These are phyloP conservation scores for Leishmania gerbilli DNA, from an alignment of 208 protist genomes.

Conservation along the genomic window DNA sequence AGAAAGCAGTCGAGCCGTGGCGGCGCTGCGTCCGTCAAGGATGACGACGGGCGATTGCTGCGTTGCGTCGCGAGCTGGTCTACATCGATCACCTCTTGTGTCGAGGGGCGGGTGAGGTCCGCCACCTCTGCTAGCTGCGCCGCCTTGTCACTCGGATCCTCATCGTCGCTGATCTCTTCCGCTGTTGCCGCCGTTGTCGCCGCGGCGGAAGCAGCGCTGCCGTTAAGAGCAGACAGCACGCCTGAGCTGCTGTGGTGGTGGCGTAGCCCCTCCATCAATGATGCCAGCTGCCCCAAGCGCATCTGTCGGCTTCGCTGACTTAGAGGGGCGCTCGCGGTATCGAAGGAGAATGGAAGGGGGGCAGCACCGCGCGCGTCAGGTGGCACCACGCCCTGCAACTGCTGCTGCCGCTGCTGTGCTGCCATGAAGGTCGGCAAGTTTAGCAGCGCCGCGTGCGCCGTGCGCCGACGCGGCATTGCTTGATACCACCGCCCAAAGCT, in stretches of 20 bases:
- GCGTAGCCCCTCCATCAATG: background rate
- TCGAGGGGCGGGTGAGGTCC: conserved; percentile 17
- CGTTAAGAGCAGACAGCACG: background rate
- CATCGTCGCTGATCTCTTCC: conserved; percentile 23
- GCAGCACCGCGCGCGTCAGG: background rate
- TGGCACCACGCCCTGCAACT: background rate
- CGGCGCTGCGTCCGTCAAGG: background rate
- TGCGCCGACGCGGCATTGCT: conserved; percentile 52
- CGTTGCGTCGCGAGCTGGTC: conserved; percentile 36
- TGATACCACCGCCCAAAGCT: conserved; percentile 62
- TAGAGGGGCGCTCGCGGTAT: background rate
- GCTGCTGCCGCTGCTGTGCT: conserved; percentile 15
- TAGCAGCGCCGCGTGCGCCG: conserved; percentile 28
- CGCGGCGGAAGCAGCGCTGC: background rate
- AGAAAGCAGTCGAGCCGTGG: background rate
- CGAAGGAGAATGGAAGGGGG: no score
- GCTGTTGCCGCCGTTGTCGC: background rate
- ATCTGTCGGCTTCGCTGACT: background rate
- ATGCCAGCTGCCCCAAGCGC: background rate
- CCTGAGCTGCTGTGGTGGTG: conserved; percentile 3
- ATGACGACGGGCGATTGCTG: conserved; percentile 6
- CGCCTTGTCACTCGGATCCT: background rate
- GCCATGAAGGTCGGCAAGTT: conserved; percentile 23
- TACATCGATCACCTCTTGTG: conserved; percentile 30
- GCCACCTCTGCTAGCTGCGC: conserved; percentile 10